Percentiles rank a stretch among this genome's conserved stretches.
Conservation (phyloP, 441 rosid genomes). For the Euphorbia celastroides region DNA sequence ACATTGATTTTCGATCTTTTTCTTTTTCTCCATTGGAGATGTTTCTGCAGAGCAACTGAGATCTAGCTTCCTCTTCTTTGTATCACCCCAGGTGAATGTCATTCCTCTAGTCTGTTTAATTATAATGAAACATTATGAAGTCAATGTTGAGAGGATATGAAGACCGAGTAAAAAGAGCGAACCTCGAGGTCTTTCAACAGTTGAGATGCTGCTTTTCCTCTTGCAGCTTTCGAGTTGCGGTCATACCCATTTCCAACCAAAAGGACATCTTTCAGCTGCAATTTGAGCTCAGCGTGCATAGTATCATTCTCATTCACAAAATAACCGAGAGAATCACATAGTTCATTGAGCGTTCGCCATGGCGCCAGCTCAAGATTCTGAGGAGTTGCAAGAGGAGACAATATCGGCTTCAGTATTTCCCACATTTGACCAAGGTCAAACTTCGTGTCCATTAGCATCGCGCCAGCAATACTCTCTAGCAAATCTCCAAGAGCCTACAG, state of each 20-base stretch:
- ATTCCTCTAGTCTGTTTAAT: slow-evolving; percentile 57
- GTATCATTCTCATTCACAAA: slow-evolving; percentile 50
- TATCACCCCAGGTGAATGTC: slow-evolving; percentile 23
- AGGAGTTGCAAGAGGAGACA: slow-evolving; percentile 83
- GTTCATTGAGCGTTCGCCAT: slow-evolving; percentile 58
- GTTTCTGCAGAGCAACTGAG: slow-evolving; percentile 8
- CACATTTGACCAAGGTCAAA: slow-evolving; percentile 71
- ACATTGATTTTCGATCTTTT: slow-evolving; percentile 22
- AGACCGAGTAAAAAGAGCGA: slow-evolving; percentile 8
- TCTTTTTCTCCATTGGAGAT: slow-evolving; percentile 23
- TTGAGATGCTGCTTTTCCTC: slow-evolving; percentile 73
- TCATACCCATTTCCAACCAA: slow-evolving; percentile 65
- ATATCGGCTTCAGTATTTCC: slow-evolving; percentile 67
- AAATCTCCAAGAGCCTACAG: slow-evolving; percentile 86
- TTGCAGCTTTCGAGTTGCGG: slow-evolving; percentile 55
- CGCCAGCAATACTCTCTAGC: slow-evolving; percentile 92
- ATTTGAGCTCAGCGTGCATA: slow-evolving; percentile 50
- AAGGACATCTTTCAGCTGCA: slow-evolving; percentile 62
- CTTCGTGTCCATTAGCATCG: slow-evolving; percentile 63
- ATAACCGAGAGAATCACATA: slow-evolving; percentile 82
- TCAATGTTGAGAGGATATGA: background rate
- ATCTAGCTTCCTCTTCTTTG: slow-evolving; percentile 35
- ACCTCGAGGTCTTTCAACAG: slow-evolving; percentile 85
- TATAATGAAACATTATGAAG: slow-evolving; percentile 3
- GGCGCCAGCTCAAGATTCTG: slow-evolving; percentile 85